Evolutionary conservation across 2,329 filamentous ascomycete species (phyloP), one percentile per base, ranked within the genome.

Genomic region (Alternaria sp.): DNA sequence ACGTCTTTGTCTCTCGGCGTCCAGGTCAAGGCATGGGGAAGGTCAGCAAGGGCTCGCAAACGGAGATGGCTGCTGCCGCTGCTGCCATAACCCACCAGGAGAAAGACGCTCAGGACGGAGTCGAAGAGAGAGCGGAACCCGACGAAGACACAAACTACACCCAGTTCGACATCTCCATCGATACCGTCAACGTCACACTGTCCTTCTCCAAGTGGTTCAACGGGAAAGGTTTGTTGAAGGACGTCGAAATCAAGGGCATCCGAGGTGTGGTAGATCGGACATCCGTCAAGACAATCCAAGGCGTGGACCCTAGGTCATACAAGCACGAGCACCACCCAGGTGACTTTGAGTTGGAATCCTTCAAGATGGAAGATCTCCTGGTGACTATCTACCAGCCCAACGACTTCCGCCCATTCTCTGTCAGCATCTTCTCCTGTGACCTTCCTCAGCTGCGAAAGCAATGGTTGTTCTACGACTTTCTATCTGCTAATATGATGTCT

Each of bases 151-250:
- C 91, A 17, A 99, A 99, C 73, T 99, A 98, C 76, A 97, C 93
- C 0, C 95, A 99, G 68, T 99, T 97, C 69, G 95, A 99, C 72
- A 83, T 99, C 14, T 97, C 93, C 0, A 92, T 99, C 58, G 92
- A 95, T 62, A 96, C 92, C 0, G 92, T 99, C 61, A 97, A 99
- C 72, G 94, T 99, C 40, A 98, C 94, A 0, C 78, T 99, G 26
- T 99, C 95, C 0, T 98, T 99, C 69, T 85, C 93, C n/a, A 98
- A 97, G 75, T 99, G 95, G 95, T 96, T 96, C 87, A 98, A 97
- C 69, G 94, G 95, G 23, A 97, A 94, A 77, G 95, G 95, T 0
- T 84, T 96, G 5, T 81, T 99, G 8, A 89, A 91, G 68, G 92
- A 98, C 73, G 95, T 99, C 40, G 93, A 97, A 73, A 89, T 99